Percentiles rank a stretch among this genome's conserved stretches.
These are phyloP conservation scores for Spathaspora girioi DNA, from an alignment of 805 yeast species.

Conservation along the genomic window DNA sequence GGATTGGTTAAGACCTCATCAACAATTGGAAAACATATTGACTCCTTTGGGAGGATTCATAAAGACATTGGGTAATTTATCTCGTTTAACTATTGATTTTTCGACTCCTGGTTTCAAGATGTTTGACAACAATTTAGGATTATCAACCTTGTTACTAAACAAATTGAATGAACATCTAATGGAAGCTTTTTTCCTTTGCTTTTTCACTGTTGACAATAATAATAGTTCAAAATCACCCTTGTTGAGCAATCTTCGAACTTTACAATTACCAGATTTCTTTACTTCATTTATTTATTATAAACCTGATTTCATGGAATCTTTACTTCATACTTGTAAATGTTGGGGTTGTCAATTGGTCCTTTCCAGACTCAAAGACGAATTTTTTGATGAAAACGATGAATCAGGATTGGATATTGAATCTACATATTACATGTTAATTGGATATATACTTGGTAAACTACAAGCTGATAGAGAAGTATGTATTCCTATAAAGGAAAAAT, in stretches of 20 bases:
- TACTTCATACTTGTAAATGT: slow-evolving; percentile 34
- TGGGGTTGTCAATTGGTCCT: slow-evolving; percentile 31
- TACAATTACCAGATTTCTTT: slow-evolving; percentile 32
- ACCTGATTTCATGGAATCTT: slow-evolving; percentile 30
- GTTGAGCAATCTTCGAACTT: slow-evolving; percentile 14
- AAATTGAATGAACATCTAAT: slow-evolving; percentile 30
- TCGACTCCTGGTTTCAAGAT: slow-evolving; percentile 35
- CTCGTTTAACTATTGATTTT: slow-evolving; percentile 26
- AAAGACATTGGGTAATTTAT: slow-evolving; percentile 19
- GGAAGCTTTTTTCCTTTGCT: slow-evolving; percentile 32
- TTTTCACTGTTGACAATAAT: slow-evolving; percentile 11
- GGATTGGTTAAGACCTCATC: slow-evolving; percentile 35
- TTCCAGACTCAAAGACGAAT: slow-evolving; percentile 16
- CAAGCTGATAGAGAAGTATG: slow-evolving; percentile 36
- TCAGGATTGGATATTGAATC: slow-evolving; percentile 19
- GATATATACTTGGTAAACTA: slow-evolving; percentile 29
- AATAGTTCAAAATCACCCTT: slow-evolving; percentile 8
- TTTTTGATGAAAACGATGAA: slow-evolving; percentile 17
- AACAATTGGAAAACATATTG: slow-evolving; percentile 24
- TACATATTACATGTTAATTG: slow-evolving; percentile 27
- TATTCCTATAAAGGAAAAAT: slow-evolving; percentile 26
- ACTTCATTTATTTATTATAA: slow-evolving; percentile 35
- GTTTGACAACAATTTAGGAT: slow-evolving; percentile 28
- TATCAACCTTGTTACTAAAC: slow-evolving; percentile 27
- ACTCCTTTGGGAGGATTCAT: slow-evolving; percentile 30